A percentile compares a stretch with the other conserved stretches of the same genome.
Evolutionary conservation across 202 grass and related monocot species (phyloP).

Genomic region (Miscanthus sacchariflorus): DNA sequence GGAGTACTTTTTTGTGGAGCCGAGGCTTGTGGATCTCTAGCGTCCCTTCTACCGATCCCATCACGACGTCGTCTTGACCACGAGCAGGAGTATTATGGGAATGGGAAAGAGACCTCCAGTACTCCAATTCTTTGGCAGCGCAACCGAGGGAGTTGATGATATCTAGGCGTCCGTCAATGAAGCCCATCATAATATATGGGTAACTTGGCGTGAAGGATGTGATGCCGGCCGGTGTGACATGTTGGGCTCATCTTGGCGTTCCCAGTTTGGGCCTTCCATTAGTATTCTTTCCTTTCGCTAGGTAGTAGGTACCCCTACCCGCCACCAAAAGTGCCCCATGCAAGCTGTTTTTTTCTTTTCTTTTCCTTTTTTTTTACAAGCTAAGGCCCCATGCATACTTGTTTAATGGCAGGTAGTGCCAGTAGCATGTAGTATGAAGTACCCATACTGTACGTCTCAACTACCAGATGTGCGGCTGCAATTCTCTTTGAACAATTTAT

Average conservation of each 20-base stretch:
- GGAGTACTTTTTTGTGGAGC: neutral
- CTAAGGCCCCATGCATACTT: neutral
- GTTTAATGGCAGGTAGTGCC: too few relatives aligned
- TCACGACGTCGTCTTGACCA: too few relatives aligned
- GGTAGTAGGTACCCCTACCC: neutral
- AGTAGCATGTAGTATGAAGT: too few relatives aligned
- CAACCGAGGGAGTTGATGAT: too few relatives aligned
- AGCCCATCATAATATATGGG: neutral
- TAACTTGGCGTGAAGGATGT: neutral
- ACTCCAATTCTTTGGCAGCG: too few relatives aligned
- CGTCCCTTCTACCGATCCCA: too few relatives aligned
- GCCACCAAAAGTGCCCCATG: slow-evolving; percentile 17
- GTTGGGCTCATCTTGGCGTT: slow-evolving; percentile 53
- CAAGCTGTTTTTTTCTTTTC: too few relatives aligned
- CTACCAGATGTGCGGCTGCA: slow-evolving; percentile 26
- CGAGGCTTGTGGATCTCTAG: too few relatives aligned
- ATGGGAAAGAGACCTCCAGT: too few relatives aligned
- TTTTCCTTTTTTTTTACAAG: too few relatives aligned
- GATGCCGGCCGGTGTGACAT: slow-evolving; percentile 48
- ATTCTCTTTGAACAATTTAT: neutral
- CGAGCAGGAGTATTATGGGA: too few relatives aligned
- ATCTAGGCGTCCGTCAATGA: too few relatives aligned
- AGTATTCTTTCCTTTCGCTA: neutral
- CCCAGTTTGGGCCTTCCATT: slow-evolving; percentile 57
- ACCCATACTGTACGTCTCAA: neutral